phyloP scores from a whole-genome alignment of 2,329 filamentous ascomycete species.

The Calcarisporium arbuscula region DNA sequence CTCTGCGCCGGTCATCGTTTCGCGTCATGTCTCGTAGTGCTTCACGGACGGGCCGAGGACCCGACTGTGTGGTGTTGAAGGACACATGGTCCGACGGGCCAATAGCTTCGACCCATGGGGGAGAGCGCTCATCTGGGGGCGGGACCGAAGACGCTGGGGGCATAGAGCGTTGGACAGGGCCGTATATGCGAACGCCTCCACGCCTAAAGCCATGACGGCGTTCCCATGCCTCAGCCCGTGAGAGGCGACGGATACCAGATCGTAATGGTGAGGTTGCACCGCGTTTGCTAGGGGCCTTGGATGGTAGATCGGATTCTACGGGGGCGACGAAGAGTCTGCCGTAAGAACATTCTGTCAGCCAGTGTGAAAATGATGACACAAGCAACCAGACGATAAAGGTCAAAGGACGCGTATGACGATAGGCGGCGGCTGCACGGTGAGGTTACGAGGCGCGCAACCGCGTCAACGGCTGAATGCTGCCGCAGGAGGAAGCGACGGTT shows the following conservation, averaged over 20 bases:
- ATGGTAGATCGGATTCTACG: slow-evolving; percentile 35
- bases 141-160: slow-evolving; percentile 6
- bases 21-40: slow-evolving; percentile 18
- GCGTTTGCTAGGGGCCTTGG: slow-evolving; percentile 26
- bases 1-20: slow-evolving; percentile 16
- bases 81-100: slow-evolving; percentile 5
- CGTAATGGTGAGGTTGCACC: slow-evolving; percentile 24
- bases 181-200: slow-evolving; percentile 21
- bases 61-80: slow-evolving; percentile 2
- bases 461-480: too few species aligned
- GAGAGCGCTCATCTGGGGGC: slow-evolving; percentile 10
- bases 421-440: neutral
- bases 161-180: slow-evolving; percentile 18
- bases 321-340: slow-evolving; percentile 40
- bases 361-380: slow-evolving; percentile 4
- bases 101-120: slow-evolving; percentile 19
- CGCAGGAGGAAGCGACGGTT: too few species aligned
- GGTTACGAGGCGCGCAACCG: too few species aligned
- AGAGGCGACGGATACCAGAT: slow-evolving; percentile 33
- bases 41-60: slow-evolving; percentile 5
- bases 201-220: slow-evolving; percentile 16
- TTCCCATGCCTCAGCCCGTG: slow-evolving; percentile 25
- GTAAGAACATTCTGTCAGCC: slow-evolving; percentile 12
- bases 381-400: slow-evolving; percentile 8
- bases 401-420: slow-evolving; percentile 1